Percentiles rank a stretch among this genome's conserved stretches.
These are phyloP conservation scores for Echium plantagineum DNA, from an alignment of 257 asterid genomes.

Conservation along the genomic window DNA sequence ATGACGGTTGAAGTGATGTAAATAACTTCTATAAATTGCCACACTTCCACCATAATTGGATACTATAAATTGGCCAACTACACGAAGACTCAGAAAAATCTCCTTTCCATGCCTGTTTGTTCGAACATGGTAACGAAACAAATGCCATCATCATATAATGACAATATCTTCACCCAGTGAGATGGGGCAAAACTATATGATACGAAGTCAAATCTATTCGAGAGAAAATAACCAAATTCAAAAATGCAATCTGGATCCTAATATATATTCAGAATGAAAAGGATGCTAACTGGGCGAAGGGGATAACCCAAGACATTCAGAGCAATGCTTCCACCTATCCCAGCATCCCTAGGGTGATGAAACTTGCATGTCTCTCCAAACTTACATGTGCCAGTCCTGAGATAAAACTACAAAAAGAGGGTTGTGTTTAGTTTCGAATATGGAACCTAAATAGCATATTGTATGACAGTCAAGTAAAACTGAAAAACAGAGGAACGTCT, in stretches of 20 bases:
- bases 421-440: slow-evolving; percentile 2
- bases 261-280: slow-evolving; percentile 9
- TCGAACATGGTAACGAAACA: too few relatives aligned
- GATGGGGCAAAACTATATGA: not conserved
- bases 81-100: too few relatives aligned
- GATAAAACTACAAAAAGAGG: slow-evolving; percentile 45
- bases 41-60: too few relatives aligned
- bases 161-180: too few relatives aligned
- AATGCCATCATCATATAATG: too few relatives aligned
- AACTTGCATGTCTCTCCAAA: slow-evolving; percentile 87
- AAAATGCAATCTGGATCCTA: not conserved
- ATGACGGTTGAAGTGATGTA: too few relatives aligned
- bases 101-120: too few relatives aligned
- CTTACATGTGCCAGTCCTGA: slow-evolving; percentile 92
- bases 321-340: slow-evolving; percentile 76
- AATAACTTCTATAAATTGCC: too few relatives aligned
- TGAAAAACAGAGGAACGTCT: too few relatives aligned
- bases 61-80: too few relatives aligned
- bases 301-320: slow-evolving; percentile 88
- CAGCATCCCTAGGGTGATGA: slow-evolving; percentile 88
- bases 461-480: too few relatives aligned
- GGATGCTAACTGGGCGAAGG: slow-evolving; percentile 65
- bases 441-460: not conserved
- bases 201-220: too few relatives aligned
- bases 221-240: not conserved